Conservation (phyloP, 192 early-diverging fungal species). For the Phycomyces blakesleeanus region DNA sequence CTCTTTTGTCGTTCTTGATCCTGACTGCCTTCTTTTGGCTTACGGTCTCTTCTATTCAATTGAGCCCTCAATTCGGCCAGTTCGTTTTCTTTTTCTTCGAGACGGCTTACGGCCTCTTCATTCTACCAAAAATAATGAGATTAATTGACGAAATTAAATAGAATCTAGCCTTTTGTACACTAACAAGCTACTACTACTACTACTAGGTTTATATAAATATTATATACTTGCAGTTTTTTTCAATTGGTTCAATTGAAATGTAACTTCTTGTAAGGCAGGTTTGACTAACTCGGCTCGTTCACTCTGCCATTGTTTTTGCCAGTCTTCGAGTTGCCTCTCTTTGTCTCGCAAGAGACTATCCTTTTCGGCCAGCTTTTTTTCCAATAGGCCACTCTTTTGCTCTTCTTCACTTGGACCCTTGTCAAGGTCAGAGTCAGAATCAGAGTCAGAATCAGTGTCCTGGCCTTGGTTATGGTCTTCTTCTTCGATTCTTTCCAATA, state of each 20-base stretch:
- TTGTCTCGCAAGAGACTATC: slow-evolving; percentile 21
- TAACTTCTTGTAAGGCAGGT: slow-evolving; percentile 31
- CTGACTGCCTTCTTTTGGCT: slow-evolving; percentile 2
- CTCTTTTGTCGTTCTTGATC: slow-evolving; percentile 27
- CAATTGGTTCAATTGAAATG: slow-evolving; percentile 26
- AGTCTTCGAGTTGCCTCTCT: slow-evolving; percentile 15
- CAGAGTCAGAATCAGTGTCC: no score
- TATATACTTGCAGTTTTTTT: slow-evolving; percentile 20
- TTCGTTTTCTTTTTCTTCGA: slow-evolving; percentile 33
- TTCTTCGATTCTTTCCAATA: background rate
- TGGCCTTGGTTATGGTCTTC: no score
- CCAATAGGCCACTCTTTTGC: background rate
- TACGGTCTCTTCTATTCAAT: slow-evolving; percentile 21
- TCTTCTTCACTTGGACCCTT: slow-evolving; percentile 3
- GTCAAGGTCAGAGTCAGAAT: no score
- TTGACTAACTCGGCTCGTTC: slow-evolving; percentile 30
- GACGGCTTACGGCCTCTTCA: slow-evolving; percentile 12
- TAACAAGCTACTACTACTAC: no score
- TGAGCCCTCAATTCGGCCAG: slow-evolving; percentile 21
- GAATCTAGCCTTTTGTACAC: no score
- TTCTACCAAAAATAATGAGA: no score
- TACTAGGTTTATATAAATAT: no score
- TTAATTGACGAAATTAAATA: no score
- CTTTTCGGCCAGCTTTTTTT: slow-evolving; percentile 23
- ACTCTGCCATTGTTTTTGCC: slow-evolving; percentile 9